These are phyloP conservation scores for Linnemannia exigua DNA, from an alignment of 192 early-diverging fungal genomes.

Conservation along the genomic window DNA sequence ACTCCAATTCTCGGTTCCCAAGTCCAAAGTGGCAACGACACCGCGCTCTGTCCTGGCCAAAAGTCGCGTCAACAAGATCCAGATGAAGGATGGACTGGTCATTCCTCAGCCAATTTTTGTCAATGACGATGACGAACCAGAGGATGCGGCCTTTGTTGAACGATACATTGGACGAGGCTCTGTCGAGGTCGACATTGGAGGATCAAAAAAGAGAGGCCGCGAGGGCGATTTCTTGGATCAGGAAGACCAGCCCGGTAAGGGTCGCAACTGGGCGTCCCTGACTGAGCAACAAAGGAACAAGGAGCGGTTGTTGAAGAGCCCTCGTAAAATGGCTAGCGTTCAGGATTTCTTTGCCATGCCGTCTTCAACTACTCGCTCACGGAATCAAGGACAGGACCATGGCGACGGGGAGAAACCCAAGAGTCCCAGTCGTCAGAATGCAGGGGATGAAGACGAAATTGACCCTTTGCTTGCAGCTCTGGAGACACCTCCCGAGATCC, in stretches of 20 bases:
- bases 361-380: background rate
- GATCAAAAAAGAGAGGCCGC: conserved; percentile 35
- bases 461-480: conserved; percentile 36
- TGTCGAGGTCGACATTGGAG: conserved; percentile 16
- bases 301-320: conserved; percentile 38
- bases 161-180: background rate
- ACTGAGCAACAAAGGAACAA: conserved; percentile 28
- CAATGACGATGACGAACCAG: conserved; percentile 30
- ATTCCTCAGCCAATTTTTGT: conserved; percentile 47
- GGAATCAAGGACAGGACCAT: background rate
- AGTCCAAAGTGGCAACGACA: conserved; percentile 24
- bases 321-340: conserved; percentile 51
- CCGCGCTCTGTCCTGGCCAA: conserved; percentile 38
- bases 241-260: background rate
- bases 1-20: conserved; percentile 34
- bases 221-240: conserved; percentile 24
- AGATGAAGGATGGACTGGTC: conserved; percentile 39
- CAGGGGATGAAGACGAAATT: background rate
- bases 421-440: conserved; percentile 27
- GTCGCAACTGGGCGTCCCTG: conserved; percentile 17
- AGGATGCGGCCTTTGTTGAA: background rate
- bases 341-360: conserved; percentile 37
- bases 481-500: conserved; percentile 30
- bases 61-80: conserved; percentile 37
- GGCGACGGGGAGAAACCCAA: background rate